Base-by-base conservation (phyloP, 1,139 yeast species). In the Yamadazyma oceani region DNA sequence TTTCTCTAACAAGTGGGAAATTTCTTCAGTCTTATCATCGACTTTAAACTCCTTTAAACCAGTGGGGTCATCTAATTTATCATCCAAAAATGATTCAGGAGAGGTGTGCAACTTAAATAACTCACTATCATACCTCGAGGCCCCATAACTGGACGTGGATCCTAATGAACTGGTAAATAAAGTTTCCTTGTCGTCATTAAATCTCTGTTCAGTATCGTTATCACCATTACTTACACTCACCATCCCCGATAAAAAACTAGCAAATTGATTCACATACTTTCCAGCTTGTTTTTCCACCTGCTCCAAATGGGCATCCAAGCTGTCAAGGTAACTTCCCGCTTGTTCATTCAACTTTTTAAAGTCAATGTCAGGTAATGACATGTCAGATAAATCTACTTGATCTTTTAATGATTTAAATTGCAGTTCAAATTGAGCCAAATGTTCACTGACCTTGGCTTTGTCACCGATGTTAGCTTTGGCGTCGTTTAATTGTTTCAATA, bases 301-400 rank as follows among this genome's bases (percentile, higher is more conserved):
- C 49, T 83, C 95, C 36, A 86, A 66, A 45, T 78, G 85, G 17
- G 75, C 67, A 55, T 85, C 95, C 39, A 85, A 66, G 5, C 72
- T 69, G 50, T 85, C 90, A 42, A 85, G 66, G 35, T 82, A 82
- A 36, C 55, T 52, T 48, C 72, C 80, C 6, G 90, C 85, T 44
- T 72, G 75, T 2, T 38, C 34, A 32, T 53, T 51, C 25, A 62
- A 41, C 29, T 46, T 46, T 26, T 53, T 48, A 9, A 55, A 32
- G 31, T 56, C 58, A 15, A 60, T 44, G 17, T 42, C 48, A 5
- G 51, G 51, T 5, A 46, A 12, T 11, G 45, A 40, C 5, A 46
- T 31, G 24, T 47, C 45, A 5, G 38, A 33, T 10, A 35, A n/a
- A 14, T 34, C 32, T 8, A 39, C 39, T 15, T 45, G 49, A 1